phyloP scores from a whole-genome alignment of 441 rosid genomes.

The Populus hybrid region DNA sequence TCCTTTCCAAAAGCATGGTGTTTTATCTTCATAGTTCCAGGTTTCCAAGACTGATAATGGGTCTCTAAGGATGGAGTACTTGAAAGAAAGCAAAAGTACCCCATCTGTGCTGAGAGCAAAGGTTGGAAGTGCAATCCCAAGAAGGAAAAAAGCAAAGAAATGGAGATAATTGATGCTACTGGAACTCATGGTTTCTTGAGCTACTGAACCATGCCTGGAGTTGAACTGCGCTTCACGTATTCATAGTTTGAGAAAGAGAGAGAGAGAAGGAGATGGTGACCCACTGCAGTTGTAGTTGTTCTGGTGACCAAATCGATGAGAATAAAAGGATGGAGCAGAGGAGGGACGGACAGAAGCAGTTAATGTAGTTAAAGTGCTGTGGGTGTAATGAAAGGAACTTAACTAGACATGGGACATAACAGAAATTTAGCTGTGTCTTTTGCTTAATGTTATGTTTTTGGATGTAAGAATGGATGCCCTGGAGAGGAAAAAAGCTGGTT shows the following conservation, averaged over 20 bases:
- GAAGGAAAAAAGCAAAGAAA: conserved; percentile 25
- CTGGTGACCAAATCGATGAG: conserved; percentile 45
- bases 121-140: conserved; percentile 28
- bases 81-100: conserved; percentile 67
- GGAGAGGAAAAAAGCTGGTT: not conserved
- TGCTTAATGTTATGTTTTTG: not conserved
- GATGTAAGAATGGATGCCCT: not conserved
- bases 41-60: conserved; percentile 53
- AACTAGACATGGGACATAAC: not conserved
- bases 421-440: not conserved
- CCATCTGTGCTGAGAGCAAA: conserved; percentile 67
- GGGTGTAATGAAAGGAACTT: conserved; percentile 23
- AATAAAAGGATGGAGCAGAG: conserved; percentile 20
- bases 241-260: conserved; percentile 24
- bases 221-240: conserved; percentile 16
- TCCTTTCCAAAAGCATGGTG: conserved; percentile 84
- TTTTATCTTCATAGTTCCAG: conserved; percentile 80
- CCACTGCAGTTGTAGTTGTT: conserved; percentile 51
- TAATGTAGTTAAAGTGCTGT: conserved; percentile 2
- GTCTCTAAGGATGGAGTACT: conserved; percentile 64
- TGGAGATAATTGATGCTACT: conserved; percentile 12
- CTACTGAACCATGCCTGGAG: conserved; percentile 11
- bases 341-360: conserved; percentile 9
- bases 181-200: conserved; percentile 35
- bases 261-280: conserved; percentile 44